Evolutionary conservation across 148 eudicot genomes (phyloP), one percentile per base, ranked within the genome.

Genomic region (Polygonum maritimum): DNA sequence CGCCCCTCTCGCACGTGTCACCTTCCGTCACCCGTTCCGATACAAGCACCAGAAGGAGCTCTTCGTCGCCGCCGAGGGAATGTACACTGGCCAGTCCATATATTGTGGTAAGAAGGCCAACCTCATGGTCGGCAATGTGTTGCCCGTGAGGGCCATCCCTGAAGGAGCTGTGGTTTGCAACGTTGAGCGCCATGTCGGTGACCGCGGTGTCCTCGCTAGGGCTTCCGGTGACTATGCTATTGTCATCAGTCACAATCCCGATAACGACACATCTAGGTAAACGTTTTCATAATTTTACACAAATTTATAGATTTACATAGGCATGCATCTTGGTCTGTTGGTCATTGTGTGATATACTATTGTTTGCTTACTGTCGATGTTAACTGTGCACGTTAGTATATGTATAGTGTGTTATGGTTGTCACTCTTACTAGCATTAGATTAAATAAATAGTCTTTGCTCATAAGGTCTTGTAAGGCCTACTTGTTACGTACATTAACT

Each of bases 31-130:
- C 48, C 74, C 74, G 4, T 70, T 70, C 22, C 21, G 74, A 5
- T 70, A 7, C 74, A 16, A 70, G 74, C 74, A 39, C 74, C 74
- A 70, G 48, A 70, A 70, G 74, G 74, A 70, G 74, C 74, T 70
- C 21, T 70, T 70, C 74, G 21, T 70, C 36, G 74, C 74, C 21
- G 74, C 74, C 47, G 48, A 70, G 14, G 74, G 74, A 3, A 70
- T 70, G 74, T 70, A 70, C 74, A 70, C 74, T 6, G 74, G 74
- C 21, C 74, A 70, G 74, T 70, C 40, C 48, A 38, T 70, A 12
- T 70, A 38, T 31, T 70, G 74, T 10, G 71, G 71, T 31, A 67
- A 67, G 71, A 67, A 67, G 71, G 71, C 71, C 1, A 67, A 67
- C 3, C 71, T 67, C 71, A 31, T 67, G 71, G 71, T 67, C 3